A percentile compares a stretch with the other conserved stretches of the same genome.
Conservation (phyloP, 495 filamentous ascomycete species). For the Trichoderma erinaceum region DNA sequence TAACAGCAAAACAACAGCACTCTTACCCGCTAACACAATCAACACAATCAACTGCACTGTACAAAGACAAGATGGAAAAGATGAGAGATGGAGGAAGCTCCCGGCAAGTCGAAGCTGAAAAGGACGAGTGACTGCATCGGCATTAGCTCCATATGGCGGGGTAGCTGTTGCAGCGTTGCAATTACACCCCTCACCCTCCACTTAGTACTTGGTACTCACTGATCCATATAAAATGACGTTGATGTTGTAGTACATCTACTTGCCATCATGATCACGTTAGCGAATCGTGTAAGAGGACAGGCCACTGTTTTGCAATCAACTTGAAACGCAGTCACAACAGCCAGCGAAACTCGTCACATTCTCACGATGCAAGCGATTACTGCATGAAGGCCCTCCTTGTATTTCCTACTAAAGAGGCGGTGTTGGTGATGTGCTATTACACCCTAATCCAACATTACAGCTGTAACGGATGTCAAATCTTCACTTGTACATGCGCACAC, state of each 20-base stretch:
- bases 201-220: background rate
- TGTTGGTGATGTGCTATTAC: background rate
- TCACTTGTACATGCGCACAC: background rate
- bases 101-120: background rate
- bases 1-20: background rate
- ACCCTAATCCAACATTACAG: background rate
- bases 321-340: background rate
- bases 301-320: background rate
- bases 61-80: background rate
- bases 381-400: background rate
- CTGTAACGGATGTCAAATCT: too few relatives aligned
- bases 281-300: background rate
- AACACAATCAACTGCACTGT: background rate
- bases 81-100: background rate
- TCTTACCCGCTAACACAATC: background rate
- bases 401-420: background rate
- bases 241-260: background rate
- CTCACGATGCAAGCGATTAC: background rate
- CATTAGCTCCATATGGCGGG: conserved; percentile 12
- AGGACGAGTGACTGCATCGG: conserved; percentile 7
- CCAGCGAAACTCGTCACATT: background rate
- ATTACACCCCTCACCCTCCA: background rate
- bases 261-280: background rate
- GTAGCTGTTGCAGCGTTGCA: background rate
- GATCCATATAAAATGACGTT: background rate